Evolutionary conservation across 208 protist species (phyloP).

Genomic region (Acanthamoeba culbertsoni): DNA sequence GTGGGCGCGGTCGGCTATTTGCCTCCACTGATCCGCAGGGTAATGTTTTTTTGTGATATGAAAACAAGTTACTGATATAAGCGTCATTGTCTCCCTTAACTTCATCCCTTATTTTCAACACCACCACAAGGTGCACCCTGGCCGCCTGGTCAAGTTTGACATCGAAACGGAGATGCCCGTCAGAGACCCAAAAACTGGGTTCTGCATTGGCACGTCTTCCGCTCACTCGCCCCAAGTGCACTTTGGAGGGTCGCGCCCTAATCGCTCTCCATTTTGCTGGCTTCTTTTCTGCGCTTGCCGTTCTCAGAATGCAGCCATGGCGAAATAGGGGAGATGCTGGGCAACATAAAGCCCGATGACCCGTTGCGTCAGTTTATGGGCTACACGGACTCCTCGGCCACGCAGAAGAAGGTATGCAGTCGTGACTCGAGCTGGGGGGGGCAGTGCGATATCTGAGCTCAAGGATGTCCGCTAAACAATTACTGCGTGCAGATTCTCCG

Average conservation of each 20-base stretch:
- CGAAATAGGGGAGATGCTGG: conserved; percentile 65
- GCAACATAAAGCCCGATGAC: conserved; percentile 45
- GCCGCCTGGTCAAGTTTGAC: conserved; percentile 55
- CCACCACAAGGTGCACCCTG: conserved; percentile 27
- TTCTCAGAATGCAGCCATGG: neutral
- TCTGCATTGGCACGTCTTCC: conserved; percentile 57
- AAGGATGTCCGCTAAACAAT: neutral
- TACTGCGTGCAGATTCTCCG: conserved; percentile 14
- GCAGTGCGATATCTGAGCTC: neutral
- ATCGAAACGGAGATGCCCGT: conserved; percentile 52
- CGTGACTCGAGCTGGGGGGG: neutral
- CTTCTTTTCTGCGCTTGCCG: neutral
- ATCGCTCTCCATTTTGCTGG: neutral
- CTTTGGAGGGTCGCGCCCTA: neutral
- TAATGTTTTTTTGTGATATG: too few relatives aligned
- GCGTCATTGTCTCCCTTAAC: too few relatives aligned
- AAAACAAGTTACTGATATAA: too few relatives aligned
- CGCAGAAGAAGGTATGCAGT: conserved; percentile 48
- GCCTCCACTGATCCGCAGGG: neutral
- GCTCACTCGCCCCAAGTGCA: neutral
- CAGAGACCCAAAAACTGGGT: conserved; percentile 44
- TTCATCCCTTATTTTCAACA: too few relatives aligned
- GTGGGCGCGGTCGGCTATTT: conserved; percentile 69
- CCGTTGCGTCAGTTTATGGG: conserved; percentile 57
- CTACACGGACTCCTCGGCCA: conserved; percentile 39